These are phyloP conservation scores for Trichoderma sp. DNA, from an alignment of 2,329 filamentous ascomycete genomes.

Conservation along the genomic window DNA sequence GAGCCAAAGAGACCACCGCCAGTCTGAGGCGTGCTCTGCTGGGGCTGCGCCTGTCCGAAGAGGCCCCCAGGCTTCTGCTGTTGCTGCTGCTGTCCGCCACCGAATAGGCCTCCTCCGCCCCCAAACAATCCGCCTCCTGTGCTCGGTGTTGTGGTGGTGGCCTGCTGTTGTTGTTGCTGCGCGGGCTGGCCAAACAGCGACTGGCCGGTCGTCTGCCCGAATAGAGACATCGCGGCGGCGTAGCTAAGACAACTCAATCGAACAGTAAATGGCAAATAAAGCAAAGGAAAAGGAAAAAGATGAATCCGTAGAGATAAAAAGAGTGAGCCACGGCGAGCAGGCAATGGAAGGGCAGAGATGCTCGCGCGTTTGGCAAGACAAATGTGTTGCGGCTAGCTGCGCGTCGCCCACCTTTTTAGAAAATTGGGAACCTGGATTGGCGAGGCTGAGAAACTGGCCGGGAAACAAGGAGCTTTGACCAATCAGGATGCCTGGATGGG, in stretches of 20 bases:
- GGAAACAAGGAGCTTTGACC: slow-evolving; percentile 35
- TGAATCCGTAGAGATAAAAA: slow-evolving; percentile 22
- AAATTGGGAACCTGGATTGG: slow-evolving; percentile 33
- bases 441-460: slow-evolving; percentile 32
- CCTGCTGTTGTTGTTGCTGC: slow-evolving; percentile 25
- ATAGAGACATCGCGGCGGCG: slow-evolving; percentile 37
- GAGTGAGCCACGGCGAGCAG: slow-evolving; percentile 13
- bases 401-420: slow-evolving; percentile 32
- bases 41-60: slow-evolving; percentile 20
- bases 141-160: slow-evolving; percentile 22
- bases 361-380: slow-evolving; percentile 23
- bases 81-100: slow-evolving; percentile 24
- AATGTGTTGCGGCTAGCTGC: slow-evolving; percentile 21
- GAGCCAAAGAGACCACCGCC: slow-evolving; percentile 36
- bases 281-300: slow-evolving; percentile 2
- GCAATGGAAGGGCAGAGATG: slow-evolving; percentile 11
- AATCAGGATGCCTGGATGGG: slow-evolving; percentile 32
- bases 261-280: neutral
- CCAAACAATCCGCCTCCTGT: slow-evolving; percentile 27
- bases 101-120: slow-evolving; percentile 23
- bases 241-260: neutral
- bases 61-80: slow-evolving; percentile 24
- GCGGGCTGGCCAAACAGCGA: slow-evolving; percentile 26
- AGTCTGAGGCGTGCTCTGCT: slow-evolving; percentile 26
- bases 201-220: slow-evolving; percentile 34